Conservation (phyloP, 2,329 filamentous ascomycete genomes). For the Aspergillus jensenii region DNA sequence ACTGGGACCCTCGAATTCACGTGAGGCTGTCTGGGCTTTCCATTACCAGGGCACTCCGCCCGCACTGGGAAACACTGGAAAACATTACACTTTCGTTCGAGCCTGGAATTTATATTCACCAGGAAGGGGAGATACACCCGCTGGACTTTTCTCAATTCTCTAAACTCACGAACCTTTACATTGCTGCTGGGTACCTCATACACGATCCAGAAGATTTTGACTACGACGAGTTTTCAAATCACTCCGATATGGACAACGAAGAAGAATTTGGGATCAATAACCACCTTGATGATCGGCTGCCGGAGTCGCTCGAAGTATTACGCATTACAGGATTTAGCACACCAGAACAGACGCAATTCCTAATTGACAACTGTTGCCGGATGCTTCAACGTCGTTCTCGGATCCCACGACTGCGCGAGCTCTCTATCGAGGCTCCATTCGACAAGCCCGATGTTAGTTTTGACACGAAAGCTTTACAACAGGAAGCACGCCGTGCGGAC, state of each 20-base stretch:
- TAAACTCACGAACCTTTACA: neutral
- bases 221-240: neutral
- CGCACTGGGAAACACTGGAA: neutral
- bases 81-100: conserved; percentile 4
- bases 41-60: neutral
- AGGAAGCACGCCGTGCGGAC: neutral
- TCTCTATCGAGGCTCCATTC: conserved; percentile 1
- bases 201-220: conserved; percentile 7
- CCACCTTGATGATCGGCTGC: neutral
- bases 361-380: conserved; percentile 1
- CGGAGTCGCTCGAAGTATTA: conserved; percentile 8
- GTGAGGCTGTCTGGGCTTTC: neutral
- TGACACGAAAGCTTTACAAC: neutral
- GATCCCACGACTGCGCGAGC: conserved; percentile 2
- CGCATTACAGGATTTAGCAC: conserved; percentile 8
- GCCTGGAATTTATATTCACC: conserved; percentile 1
- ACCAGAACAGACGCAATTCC: neutral
- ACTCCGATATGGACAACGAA: neutral
- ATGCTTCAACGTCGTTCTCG: neutral
- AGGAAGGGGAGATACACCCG: conserved; percentile 4
- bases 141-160: conserved; percentile 9
- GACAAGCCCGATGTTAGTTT: neutral
- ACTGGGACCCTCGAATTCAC: conserved; percentile 5
- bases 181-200: conserved; percentile 5
- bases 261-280: neutral